Percentiles rank a stretch among this genome's conserved stretches.
Evolutionary conservation across 139 green algal genomes (phyloP).

Genomic region (Coelastrella sp.): DNA sequence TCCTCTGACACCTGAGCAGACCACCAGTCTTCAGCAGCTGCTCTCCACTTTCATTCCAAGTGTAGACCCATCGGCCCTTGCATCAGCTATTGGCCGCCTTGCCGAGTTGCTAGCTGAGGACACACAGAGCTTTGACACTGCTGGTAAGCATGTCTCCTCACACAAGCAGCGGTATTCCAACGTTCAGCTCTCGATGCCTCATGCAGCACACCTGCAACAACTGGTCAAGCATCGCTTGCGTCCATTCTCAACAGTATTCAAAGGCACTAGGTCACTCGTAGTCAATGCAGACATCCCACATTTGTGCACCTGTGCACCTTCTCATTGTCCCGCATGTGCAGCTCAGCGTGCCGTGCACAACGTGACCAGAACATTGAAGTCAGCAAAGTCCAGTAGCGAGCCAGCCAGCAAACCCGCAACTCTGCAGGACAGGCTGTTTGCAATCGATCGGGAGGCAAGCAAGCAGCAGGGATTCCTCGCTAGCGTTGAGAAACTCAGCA

Average conservation of each 20-base stretch:
- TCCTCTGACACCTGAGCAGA: conserved; percentile 22
- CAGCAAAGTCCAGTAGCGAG: neutral
- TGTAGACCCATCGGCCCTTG: conserved; percentile 11
- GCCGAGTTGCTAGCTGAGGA: conserved; percentile 36
- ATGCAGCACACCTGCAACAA: too few relatives aligned
- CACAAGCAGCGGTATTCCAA: too few relatives aligned
- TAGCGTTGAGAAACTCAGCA: conserved; percentile 50
- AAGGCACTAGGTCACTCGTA: too few relatives aligned
- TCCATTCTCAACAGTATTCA: too few relatives aligned
- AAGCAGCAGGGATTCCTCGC: conserved; percentile 56
- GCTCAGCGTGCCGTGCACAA: conserved; percentile 54
- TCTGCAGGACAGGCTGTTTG: conserved; percentile 38
- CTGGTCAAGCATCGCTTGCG: too few relatives aligned
- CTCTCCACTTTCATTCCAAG: conserved; percentile 26
- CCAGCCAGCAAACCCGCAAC: neutral
- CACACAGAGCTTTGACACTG: conserved; percentile 42
- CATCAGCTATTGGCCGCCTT: conserved; percentile 14
- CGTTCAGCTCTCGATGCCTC: too few relatives aligned
- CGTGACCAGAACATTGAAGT: conserved; percentile 52
- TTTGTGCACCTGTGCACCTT: neutral
- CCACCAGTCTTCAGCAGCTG: conserved; percentile 40
- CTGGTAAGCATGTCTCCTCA: too few relatives aligned
- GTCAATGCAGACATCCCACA: too few relatives aligned
- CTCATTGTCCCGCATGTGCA: conserved; percentile 12
- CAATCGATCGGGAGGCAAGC: conserved; percentile 54